phyloP scores from a whole-genome alignment of 371 early-diverging fungal genomes.

The Mortierella sp. region DNA sequence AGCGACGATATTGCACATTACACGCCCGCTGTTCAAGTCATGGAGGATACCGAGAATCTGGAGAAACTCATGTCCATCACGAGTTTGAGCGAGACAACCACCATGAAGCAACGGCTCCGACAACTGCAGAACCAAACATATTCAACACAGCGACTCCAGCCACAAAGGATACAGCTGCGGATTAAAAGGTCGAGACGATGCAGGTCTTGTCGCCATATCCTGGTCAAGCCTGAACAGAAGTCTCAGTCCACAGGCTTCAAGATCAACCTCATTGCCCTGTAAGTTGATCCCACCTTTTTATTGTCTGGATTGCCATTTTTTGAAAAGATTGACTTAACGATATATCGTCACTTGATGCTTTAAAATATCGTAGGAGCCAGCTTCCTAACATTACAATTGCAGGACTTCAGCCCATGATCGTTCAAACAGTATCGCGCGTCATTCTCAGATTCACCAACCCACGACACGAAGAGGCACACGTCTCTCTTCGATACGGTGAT shows the following conservation, averaged over 20 bases:
- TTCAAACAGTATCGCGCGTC: slow-evolving; percentile 67
- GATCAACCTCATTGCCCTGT: slow-evolving; percentile 89
- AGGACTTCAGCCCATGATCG: slow-evolving; percentile 69
- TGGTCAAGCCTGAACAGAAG: slow-evolving; percentile 94
- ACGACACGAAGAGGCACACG: slow-evolving; percentile 77
- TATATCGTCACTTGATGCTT: background rate
- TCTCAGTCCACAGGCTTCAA: slow-evolving; percentile 89
- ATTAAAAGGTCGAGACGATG: slow-evolving; percentile 92
- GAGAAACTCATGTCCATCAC: slow-evolving; percentile 65
- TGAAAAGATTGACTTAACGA: background rate
- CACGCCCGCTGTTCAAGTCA: slow-evolving; percentile 64
- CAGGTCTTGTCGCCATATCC: slow-evolving; percentile 86
- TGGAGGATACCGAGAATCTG: slow-evolving; percentile 62
- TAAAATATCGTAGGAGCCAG: slow-evolving; percentile 66
- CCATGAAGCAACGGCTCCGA: slow-evolving; percentile 74
- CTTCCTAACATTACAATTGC: slow-evolving; percentile 85
- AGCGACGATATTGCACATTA: slow-evolving; percentile 66
- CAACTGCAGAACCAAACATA: slow-evolving; percentile 81
- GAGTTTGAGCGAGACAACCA: slow-evolving; percentile 70
- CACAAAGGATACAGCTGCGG: slow-evolving; percentile 89
- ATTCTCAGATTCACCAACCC: slow-evolving; percentile 91
- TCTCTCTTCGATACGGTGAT: slow-evolving; percentile 63
- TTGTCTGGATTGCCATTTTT: background rate
- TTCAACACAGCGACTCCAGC: slow-evolving; percentile 70
- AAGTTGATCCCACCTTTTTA: slow-evolving; percentile 20